Evolutionary conservation across 2,329 filamentous ascomycete genomes (phyloP).

Genomic region (Parasarocladium wereldwijsianum): DNA sequence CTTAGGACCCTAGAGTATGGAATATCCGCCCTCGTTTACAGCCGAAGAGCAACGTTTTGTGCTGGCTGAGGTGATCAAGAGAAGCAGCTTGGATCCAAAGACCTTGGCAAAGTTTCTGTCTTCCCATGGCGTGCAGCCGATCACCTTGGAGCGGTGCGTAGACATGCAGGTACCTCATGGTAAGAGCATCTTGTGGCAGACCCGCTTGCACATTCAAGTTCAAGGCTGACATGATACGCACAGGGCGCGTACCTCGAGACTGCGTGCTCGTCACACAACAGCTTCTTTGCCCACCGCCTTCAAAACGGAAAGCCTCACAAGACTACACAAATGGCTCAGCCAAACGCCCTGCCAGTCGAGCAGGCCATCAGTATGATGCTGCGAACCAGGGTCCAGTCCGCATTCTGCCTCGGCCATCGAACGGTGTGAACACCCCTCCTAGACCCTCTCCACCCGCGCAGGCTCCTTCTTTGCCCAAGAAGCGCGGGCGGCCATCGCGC

Average conservation of each 20-base stretch:
- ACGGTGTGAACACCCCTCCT: slow-evolving; percentile 6
- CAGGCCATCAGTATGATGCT: not conserved
- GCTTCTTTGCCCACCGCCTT: too few species aligned
- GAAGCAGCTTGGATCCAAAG: slow-evolving; percentile 32
- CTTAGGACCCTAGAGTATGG: too few species aligned
- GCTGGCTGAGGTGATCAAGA: slow-evolving; percentile 43
- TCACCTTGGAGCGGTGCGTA: slow-evolving; percentile 22
- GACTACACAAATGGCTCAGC: too few species aligned
- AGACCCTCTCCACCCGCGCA: slow-evolving; percentile 4
- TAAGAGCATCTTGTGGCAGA: too few species aligned
- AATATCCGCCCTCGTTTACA: too few species aligned
- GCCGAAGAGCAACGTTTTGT: slow-evolving; percentile 33
- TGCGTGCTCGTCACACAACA: too few species aligned
- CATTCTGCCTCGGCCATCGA: slow-evolving; percentile 10
- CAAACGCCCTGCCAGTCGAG: slow-evolving; percentile 5
- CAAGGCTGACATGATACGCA: too few species aligned
- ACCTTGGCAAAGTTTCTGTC: slow-evolving; percentile 32
- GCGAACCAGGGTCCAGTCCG: not conserved
- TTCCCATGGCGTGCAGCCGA: slow-evolving; percentile 22
- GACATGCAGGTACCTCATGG: slow-evolving; percentile 32
- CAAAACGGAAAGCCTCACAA: too few species aligned
- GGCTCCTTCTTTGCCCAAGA: slow-evolving; percentile 15
- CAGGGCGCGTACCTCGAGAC: too few species aligned
- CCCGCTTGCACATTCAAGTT: too few species aligned
- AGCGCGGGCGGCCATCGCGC: slow-evolving; percentile 30